phyloP scores from a whole-genome alignment of 176 grass and related monocot genomes.

The Elymus sibiricus region DNA sequence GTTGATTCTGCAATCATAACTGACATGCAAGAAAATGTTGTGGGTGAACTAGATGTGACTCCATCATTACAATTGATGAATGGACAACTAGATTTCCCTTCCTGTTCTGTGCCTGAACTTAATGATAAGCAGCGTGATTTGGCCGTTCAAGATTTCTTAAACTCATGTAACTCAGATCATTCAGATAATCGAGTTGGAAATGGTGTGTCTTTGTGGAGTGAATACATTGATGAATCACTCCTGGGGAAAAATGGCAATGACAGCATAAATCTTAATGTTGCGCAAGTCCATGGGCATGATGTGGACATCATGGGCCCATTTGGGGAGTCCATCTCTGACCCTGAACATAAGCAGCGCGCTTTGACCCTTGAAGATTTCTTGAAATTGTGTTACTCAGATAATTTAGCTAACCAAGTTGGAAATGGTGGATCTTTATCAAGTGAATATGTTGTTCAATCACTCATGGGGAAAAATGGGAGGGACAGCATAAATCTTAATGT shows the following conservation, averaged over 20 bases:
- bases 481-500: conserved; percentile 2
- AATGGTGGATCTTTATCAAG: conserved; percentile 1
- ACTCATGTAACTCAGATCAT: background rate
- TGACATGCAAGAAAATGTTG: background rate
- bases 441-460: background rate
- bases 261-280: conserved; percentile 11
- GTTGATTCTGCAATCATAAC: conserved; percentile 9
- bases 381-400: background rate
- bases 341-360: background rate
- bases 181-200: conserved; percentile 15
- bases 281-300: background rate
- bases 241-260: background rate
- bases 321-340: background rate
- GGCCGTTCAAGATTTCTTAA: background rate
- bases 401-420: conserved; percentile 23
- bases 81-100: background rate
- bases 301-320: background rate
- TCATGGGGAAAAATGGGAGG: background rate
- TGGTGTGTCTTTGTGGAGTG: background rate
- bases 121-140: background rate
- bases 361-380: background rate
- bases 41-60: background rate
- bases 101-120: background rate
- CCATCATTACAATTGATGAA: background rate
- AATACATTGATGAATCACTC: background rate